Conservation (phyloP, 2,329 filamentous ascomycete genomes). For the Incumbomyces lentus region DNA sequence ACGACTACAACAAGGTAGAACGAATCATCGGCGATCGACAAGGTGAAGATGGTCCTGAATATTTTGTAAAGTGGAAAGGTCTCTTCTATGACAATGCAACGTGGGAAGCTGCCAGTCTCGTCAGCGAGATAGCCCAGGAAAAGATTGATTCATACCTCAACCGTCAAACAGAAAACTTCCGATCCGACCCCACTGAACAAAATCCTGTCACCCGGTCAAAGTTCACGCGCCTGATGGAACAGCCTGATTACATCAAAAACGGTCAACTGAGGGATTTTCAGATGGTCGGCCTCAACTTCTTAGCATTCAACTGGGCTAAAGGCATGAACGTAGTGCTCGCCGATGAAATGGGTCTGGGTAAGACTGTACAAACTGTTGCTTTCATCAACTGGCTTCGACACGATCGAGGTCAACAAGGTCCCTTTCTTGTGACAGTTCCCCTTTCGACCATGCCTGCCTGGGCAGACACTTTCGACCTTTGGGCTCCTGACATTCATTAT, state of each 20-base stretch:
- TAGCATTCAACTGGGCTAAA: constrained; percentile 91
- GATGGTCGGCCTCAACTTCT: constrained; percentile 84
- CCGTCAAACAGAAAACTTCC: constrained; percentile 67
- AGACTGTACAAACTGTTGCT: constrained; percentile 93
- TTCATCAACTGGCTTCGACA: constrained; percentile 97
- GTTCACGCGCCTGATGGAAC: constrained; percentile 62
- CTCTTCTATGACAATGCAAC: constrained; percentile 89
- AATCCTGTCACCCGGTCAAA: constrained; percentile 63
- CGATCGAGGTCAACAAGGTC: constrained; percentile 78
- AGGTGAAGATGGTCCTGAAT: constrained; percentile 72
- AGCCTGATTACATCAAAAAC: constrained; percentile 74
- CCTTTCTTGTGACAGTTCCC: constrained; percentile 93
- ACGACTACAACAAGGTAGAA: constrained; percentile 86
- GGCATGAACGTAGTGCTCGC: constrained; percentile 93
- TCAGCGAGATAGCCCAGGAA: constrained; percentile 69
- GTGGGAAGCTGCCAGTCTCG: constrained; percentile 71
- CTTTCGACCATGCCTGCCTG: constrained; percentile 95
- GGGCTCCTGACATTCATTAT: constrained; percentile 94
- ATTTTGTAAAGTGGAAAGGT: constrained; percentile 94
- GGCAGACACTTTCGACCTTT: constrained; percentile 95
- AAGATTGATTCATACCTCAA: constrained; percentile 89
- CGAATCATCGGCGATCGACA: constrained; percentile 77
- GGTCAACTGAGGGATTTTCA: constrained; percentile 89
- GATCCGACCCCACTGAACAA: constrained; percentile 67
- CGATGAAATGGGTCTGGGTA: constrained; percentile 97